These are phyloP conservation scores for Blastomyces parvus DNA, from an alignment of 2,329 filamentous ascomycete genomes.

Conservation along the genomic window DNA sequence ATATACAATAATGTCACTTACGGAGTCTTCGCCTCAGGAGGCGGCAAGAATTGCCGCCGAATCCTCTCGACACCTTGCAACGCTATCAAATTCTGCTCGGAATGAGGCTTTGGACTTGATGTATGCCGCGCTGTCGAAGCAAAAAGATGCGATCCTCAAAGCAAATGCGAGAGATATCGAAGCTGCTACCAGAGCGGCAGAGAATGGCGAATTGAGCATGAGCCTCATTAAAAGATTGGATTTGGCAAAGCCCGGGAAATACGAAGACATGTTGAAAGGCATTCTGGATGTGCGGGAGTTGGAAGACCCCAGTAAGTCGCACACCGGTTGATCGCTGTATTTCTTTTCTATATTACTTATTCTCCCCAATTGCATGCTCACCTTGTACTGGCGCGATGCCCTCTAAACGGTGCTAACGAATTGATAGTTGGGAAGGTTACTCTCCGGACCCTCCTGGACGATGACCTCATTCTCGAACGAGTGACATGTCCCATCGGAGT, in stretches of 20 bases:
- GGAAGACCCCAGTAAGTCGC: slow-evolving; percentile 66
- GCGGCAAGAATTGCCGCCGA: slow-evolving; percentile 68
- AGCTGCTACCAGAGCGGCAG: slow-evolving; percentile 61
- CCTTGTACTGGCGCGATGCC: background rate
- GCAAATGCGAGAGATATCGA: slow-evolving; percentile 80
- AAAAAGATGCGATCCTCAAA: slow-evolving; percentile 66
- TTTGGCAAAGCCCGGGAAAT: slow-evolving; percentile 77
- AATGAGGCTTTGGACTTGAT: slow-evolving; percentile 80
- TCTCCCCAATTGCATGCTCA: background rate
- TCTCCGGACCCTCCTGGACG: slow-evolving; percentile 74
- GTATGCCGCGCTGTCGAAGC: slow-evolving; percentile 60
- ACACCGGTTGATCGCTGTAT: background rate
- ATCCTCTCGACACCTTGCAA: slow-evolving; percentile 74
- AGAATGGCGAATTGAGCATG: slow-evolving; percentile 64
- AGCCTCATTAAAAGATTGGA: slow-evolving; percentile 84
- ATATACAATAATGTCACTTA: slow-evolving; percentile 63
- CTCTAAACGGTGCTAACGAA: slow-evolving; percentile 14
- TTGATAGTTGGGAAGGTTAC: slow-evolving; percentile 68
- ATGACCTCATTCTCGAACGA: slow-evolving; percentile 73
- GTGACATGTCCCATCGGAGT: slow-evolving; percentile 93
- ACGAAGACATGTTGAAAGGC: slow-evolving; percentile 94
- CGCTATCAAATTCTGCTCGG: slow-evolving; percentile 63
- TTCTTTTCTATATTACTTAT: background rate
- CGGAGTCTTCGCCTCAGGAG: slow-evolving; percentile 68
- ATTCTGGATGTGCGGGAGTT: slow-evolving; percentile 79